phyloP scores from a whole-genome alignment of 2,329 filamentous ascomycete genomes.

The Cladosporium sp. region DNA sequence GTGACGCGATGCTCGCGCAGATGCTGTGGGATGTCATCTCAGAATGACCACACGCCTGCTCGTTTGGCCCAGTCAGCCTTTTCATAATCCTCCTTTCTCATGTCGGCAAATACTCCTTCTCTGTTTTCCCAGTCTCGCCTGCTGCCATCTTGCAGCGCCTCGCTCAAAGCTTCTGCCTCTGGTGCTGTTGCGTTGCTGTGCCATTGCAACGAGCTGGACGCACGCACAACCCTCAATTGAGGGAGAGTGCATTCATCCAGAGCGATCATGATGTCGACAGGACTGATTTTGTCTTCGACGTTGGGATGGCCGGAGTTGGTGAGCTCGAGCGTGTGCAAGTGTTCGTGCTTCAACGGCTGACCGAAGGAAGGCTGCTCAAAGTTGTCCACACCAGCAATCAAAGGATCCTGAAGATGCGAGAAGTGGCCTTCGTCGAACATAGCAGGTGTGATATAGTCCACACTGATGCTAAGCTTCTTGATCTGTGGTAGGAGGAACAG shows the following conservation, averaged over 20 bases:
- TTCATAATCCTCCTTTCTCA: slow-evolving; percentile 14
- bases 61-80: slow-evolving; percentile 16
- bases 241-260: slow-evolving; percentile 40
- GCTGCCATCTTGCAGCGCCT: slow-evolving; percentile 35
- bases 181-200: slow-evolving; percentile 27
- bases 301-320: slow-evolving; percentile 36
- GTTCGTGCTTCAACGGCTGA: slow-evolving; percentile 20
- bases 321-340: slow-evolving; percentile 37
- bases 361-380: neutral
- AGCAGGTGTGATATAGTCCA: slow-evolving; percentile 44
- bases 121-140: slow-evolving; percentile 34
- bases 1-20: neutral
- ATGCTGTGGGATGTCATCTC: neutral
- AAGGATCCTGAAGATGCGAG: slow-evolving; percentile 12
- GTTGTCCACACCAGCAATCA: slow-evolving; percentile 3
- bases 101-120: slow-evolving; percentile 17
- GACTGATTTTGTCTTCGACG: slow-evolving; percentile 35
- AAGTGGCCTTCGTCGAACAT: slow-evolving; percentile 33
- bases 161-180: slow-evolving; percentile 37
- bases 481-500: slow-evolving; percentile 39
- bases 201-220: slow-evolving; percentile 40
- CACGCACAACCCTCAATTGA: slow-evolving; percentile 34
- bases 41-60: slow-evolving; percentile 20
- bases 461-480: slow-evolving; percentile 37
- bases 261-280: slow-evolving; percentile 39